Conservation (phyloP, 768 basidiomycete genomes). For the Boletus insuetus region DNA sequence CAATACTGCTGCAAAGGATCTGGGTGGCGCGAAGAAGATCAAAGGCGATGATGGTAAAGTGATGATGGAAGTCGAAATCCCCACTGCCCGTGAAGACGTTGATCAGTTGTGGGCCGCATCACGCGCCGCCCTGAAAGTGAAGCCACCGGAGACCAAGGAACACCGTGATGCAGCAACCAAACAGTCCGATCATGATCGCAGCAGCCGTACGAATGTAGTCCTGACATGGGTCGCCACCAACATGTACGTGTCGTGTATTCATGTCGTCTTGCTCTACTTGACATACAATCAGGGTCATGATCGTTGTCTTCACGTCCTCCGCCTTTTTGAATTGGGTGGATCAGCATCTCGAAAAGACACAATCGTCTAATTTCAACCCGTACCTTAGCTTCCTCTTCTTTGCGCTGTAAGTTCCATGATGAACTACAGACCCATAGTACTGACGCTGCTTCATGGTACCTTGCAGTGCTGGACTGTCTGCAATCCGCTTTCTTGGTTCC, state of each 20-base stretch:
- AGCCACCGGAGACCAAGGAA: conserved; percentile 70
- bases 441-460: conserved; percentile 2
- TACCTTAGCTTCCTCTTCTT: conserved; percentile 83
- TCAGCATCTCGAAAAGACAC: conserved; percentile 47
- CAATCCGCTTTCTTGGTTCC: conserved; percentile 78
- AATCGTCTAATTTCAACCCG: conserved; percentile 74
- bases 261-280: neutral
- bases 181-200: conserved; percentile 83
- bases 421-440: neutral
- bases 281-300: conserved; percentile 50
- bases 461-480: conserved; percentile 71
- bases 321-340: conserved; percentile 76
- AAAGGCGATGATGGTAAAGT: conserved; percentile 83
- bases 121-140: conserved; percentile 62
- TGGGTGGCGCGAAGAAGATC: conserved; percentile 88
- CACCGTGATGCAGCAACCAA: conserved; percentile 86
- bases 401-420: conserved; percentile 41
- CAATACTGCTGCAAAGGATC: conserved; percentile 82
- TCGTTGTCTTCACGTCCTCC: conserved; percentile 70
- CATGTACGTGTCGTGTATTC: conserved; percentile 49
- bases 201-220: conserved; percentile 82
- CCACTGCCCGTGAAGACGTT: conserved; percentile 80
- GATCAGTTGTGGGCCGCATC: conserved; percentile 85
- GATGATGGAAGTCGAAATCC: conserved; percentile 82
- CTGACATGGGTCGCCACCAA: conserved; percentile 83